Conservation (phyloP, 2,329 filamentous ascomycete species). For the Tolypocladium nubicola region DNA sequence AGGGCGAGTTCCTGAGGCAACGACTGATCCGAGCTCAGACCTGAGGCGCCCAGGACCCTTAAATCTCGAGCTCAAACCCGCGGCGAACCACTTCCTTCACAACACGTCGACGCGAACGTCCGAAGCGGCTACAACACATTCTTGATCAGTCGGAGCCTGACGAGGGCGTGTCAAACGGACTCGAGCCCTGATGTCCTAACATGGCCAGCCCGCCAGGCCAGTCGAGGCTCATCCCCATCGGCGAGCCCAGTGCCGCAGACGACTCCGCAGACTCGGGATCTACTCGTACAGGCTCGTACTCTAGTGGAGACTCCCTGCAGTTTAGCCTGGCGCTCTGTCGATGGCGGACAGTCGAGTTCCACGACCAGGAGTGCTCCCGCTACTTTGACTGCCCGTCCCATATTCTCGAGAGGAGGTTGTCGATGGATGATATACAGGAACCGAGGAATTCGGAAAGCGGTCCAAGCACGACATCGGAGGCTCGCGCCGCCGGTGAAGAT, state of each 20-base stretch:
- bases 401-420: conserved; percentile 24
- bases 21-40: background rate
- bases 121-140: background rate
- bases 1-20: background rate
- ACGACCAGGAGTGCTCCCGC: conserved; percentile 33
- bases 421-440: conserved; percentile 13
- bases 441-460: conserved; percentile 3
- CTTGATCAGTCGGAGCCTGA: background rate
- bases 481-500: background rate
- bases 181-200: conserved; percentile 11
- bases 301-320: conserved; percentile 18
- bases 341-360: conserved; percentile 26
- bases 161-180: background rate
- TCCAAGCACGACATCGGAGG: conserved; percentile 1
- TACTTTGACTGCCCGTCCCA: conserved; percentile 41
- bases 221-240: conserved; percentile 9
- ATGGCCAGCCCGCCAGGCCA: conserved; percentile 23
- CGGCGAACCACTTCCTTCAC: background rate
- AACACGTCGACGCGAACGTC: background rate
- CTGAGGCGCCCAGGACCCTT: background rate
- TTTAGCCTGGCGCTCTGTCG: conserved; percentile 16
- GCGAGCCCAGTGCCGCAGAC: conserved; percentile 2
- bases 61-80: background rate
- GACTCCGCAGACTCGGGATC: conserved; percentile 13
- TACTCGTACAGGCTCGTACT: conserved; percentile 24